These are phyloP conservation scores for Termitomyces heimii DNA, from an alignment of 768 basidiomycete genomes.

Conservation along the genomic window DNA sequence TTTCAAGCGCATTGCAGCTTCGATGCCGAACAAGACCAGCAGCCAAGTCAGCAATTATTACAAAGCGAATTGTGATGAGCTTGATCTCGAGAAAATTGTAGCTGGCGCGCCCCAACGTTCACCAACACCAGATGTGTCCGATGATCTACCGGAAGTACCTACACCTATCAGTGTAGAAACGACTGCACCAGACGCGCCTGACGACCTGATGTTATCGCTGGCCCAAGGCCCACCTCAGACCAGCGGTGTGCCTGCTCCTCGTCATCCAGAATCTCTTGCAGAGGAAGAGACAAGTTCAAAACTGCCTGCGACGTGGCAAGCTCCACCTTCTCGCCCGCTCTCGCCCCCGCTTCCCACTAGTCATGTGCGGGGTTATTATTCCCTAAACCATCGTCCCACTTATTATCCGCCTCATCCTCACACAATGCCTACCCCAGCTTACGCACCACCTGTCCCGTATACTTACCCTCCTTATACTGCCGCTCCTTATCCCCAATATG, in stretches of 20 bases:
- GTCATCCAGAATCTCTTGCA: background rate
- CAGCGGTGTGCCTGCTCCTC: slow-evolving; percentile 1
- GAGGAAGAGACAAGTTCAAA: background rate
- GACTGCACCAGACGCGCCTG: slow-evolving; percentile 3
- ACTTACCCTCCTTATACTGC: slow-evolving; percentile 14
- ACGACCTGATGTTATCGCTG: slow-evolving; percentile 19
- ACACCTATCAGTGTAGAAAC: slow-evolving; percentile 16
- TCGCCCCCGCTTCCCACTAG: slow-evolving; percentile 5
- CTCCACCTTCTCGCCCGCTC: background rate
- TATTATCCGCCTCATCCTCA: slow-evolving; percentile 11
- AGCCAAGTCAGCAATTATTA: slow-evolving; percentile 52
- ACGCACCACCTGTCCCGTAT: slow-evolving; percentile 8
- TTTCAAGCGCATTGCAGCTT: slow-evolving; percentile 62
- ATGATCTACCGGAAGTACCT: slow-evolving; percentile 18
- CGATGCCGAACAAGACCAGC: slow-evolving; percentile 61
- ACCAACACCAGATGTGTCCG: slow-evolving; percentile 23
- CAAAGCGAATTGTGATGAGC: slow-evolving; percentile 32
- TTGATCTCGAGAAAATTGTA: slow-evolving; percentile 35
- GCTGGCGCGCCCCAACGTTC: slow-evolving; percentile 37
- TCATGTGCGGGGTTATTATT: slow-evolving; percentile 9
- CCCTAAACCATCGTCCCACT: slow-evolving; percentile 2
- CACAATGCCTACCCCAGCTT: slow-evolving; percentile 1
- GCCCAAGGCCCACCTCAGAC: slow-evolving; percentile 1
- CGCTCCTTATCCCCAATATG: slow-evolving; percentile 13
- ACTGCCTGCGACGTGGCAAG: background rate